Base-by-base conservation (phyloP, 2,329 filamentous ascomycete genomes). In the Xylariaceae sp. region DNA sequence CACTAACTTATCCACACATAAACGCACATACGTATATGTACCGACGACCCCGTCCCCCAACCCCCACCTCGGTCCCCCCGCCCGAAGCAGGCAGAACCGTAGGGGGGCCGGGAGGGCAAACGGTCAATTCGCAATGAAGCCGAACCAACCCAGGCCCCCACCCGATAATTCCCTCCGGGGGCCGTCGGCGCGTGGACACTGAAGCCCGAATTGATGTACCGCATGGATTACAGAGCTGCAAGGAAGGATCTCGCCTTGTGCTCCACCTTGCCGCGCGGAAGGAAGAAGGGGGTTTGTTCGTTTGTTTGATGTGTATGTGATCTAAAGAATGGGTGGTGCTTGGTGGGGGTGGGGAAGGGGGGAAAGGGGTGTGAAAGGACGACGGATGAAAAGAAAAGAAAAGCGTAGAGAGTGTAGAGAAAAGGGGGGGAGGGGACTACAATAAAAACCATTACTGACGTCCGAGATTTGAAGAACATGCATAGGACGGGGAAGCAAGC, bases 161-260 rank as follows among this genome's bases (percentile, higher is more conserved):
- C 67, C 64, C 67, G 9, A 50, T 51, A 63, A 57, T 57, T 63
- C 69, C 67, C 69, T 65, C 70, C 68, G 62, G 65, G 56, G 64
- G 64, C 61, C 62, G 62, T 66, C 66, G 68, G 67, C 66, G 61
- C 19, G 20, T 21, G 59, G 57, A 57, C 51, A 19, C 21, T 20
- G 21, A 59, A 37, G 51, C 48, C 57, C 52, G n/a, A 48, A 60
- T 83, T 77, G 61, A 80, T 88, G 60, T 88, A 83, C 84, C 85
- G 85, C 85, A 86, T 85, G 83, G 85, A 88, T 88, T 88, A 88
- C 85, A 88, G 83, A 87, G 84, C 81, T 79, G 81, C 85, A 88
- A 88, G 85, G 85, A 88, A 84, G 77, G 77, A 72, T 85, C 85
- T 88, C 84, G 83, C 85, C 85, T 88, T 88, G 85, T 83, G 84